phyloP scores from a whole-genome alignment of 1,139 yeast species.

The Geotrichum aggregatum region DNA sequence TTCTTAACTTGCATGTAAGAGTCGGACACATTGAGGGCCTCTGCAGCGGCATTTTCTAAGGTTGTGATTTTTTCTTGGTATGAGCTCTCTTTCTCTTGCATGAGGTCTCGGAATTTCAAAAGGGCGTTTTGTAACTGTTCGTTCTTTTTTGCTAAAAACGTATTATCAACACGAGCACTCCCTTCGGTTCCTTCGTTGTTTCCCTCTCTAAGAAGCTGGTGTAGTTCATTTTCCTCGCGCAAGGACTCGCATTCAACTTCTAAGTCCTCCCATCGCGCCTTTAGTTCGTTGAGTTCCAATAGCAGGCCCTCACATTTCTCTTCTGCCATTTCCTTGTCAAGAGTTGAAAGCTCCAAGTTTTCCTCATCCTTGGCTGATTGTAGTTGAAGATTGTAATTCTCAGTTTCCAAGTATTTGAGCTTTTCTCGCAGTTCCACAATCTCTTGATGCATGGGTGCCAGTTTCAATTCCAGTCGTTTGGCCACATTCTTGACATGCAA shows the following conservation, averaged over 20 bases:
- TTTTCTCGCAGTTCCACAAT: conserved; percentile 33
- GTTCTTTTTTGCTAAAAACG: conserved; percentile 42
- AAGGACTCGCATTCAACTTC: conserved; percentile 43
- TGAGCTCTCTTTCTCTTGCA: conserved; percentile 40
- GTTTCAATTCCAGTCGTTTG: conserved; percentile 35
- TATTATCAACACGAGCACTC: conserved; percentile 32
- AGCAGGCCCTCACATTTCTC: conserved; percentile 43
- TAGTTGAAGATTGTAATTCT: conserved; percentile 39
- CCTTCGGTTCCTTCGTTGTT: conserved; percentile 15
- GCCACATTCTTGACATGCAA: conserved; percentile 43
- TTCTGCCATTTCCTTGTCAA: conserved; percentile 53
- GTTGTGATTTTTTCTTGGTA: conserved; percentile 41
- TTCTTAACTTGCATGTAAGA: conserved; percentile 29
- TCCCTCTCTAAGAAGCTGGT: conserved; percentile 33
- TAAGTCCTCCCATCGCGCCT: conserved; percentile 41
- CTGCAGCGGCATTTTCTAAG: conserved; percentile 29
- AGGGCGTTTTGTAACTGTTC: conserved; percentile 42
- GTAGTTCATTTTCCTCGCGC: conserved; percentile 48
- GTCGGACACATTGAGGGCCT: conserved; percentile 17
- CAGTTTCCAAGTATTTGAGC: conserved; percentile 29
- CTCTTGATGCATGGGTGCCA: conserved; percentile 39
- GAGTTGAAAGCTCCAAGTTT: conserved; percentile 48
- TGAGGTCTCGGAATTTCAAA: conserved; percentile 41
- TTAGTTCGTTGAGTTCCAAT: conserved; percentile 36
- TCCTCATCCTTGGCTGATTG: conserved; percentile 41